A percentile compares a stretch with the other conserved stretches of the same genome.
Conservation (phyloP, 2,329 filamentous ascomycete species). For the Leptodontidium sp. region DNA sequence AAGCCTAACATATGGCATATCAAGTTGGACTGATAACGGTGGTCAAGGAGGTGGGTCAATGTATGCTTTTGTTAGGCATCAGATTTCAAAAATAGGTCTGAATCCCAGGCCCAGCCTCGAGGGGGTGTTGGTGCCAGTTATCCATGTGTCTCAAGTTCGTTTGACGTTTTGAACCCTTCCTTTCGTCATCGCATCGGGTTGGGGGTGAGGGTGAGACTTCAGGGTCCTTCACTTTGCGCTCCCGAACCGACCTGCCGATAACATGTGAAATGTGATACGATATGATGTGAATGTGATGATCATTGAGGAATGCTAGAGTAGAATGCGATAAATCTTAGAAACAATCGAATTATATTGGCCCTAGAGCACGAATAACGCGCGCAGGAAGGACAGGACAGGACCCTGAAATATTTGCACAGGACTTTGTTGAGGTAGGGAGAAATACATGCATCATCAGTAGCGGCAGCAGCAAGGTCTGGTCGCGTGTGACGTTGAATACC, state of each 20-base stretch:
- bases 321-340: conserved; percentile 18
- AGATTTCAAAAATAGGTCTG: not conserved
- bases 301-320: conserved; percentile 1
- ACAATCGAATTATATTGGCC: conserved; percentile 14
- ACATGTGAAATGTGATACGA: not conserved
- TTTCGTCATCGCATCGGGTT: not conserved
- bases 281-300: not conserved
- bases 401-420: conserved; percentile 4
- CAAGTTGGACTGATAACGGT: too few relatives aligned
- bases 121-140: not conserved
- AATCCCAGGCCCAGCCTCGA: conserved; percentile 3
- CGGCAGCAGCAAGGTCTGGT: not conserved
- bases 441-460: not conserved
- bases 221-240: not conserved
- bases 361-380: not conserved
- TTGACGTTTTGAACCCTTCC: conserved; percentile 26
- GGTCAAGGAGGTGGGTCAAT: too few relatives aligned
- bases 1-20: not conserved
- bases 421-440: not conserved
- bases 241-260: conserved; percentile 5
- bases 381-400: not conserved
- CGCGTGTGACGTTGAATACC: conserved; percentile 2
- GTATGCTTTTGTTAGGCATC: too few relatives aligned
- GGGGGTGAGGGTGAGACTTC: not conserved
- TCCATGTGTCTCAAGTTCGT: conserved; percentile 24